Evolutionary conservation across 306 rosid species (phyloP), one percentile per base, ranked within the genome.

Genomic region (Prunus armeniaca): DNA sequence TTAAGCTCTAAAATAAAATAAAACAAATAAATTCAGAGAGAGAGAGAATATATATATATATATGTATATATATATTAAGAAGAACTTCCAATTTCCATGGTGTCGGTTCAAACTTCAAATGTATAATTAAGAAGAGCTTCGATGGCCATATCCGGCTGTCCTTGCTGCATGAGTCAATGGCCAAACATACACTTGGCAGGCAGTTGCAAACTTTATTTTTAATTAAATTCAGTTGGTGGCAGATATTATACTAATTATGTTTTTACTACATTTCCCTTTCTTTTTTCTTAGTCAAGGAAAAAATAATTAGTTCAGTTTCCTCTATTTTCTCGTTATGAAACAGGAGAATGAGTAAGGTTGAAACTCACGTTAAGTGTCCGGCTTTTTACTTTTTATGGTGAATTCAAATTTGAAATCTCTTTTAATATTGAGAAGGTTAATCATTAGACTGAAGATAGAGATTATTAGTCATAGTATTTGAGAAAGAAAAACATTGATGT

Each of bases 71-170:
- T 32, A 4, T 32, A 32, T 32, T n/a, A n/a, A n/a, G n/a, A n/a
- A n/a, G n/a, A n/a, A n/a, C 13, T 71, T 55, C 52, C 43, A 38
- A 54, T 34, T 71, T 55, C 52, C 76, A 71, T 72, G 66, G 66
- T 24, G 34, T 72, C 50, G 52, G 76, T 72, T 72, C 41, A 47
- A 22, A 68, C 58, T 12, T 2, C 65, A 25, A 57, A 22, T 57
- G 63, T 22, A 1, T 22, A 57, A 57, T 11, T 20, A 56, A 57
- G 63, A 57, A 20, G 43, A 38, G 43, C 27, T 22, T 20, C 22
- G 8, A 2, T 57, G 63, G 30, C 14, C 62, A 25, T 56, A 20
- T 56, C 28, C 19, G 28, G 28, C 62, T n/a, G 24, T 56, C 3
- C 15, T 56, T 20, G 3, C 75, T 38, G 52, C 76, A 32, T 10